These are phyloP conservation scores for Exophiala dermatitidis DNA, from an alignment of 2,329 filamentous ascomycete genomes.

Conservation along the genomic window DNA sequence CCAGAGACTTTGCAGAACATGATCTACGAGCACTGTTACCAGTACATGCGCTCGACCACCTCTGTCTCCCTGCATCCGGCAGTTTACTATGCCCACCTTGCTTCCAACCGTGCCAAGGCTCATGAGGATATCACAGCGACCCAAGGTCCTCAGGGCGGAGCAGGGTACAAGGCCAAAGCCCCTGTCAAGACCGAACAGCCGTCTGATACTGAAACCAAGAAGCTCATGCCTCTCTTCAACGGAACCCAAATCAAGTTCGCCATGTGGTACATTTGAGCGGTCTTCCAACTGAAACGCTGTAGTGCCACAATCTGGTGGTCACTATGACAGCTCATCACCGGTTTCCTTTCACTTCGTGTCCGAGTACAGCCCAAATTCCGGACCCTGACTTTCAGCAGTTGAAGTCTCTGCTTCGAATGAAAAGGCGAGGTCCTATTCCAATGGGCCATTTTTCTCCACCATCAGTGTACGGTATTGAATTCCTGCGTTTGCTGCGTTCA, in stretches of 20 bases:
- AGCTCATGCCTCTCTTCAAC: conserved; percentile 33
- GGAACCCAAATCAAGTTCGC: conserved; percentile 24
- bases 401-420: conserved; percentile 27
- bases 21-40: conserved; percentile 92
- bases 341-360: neutral
- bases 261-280: conserved; percentile 37
- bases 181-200: conserved; percentile 27
- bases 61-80: conserved; percentile 82
- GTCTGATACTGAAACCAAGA: conserved; percentile 29
- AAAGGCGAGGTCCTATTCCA: conserved; percentile 26
- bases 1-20: conserved; percentile 71
- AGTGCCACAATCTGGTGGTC: neutral
- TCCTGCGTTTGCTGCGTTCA: conserved; percentile 1
- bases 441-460: conserved; percentile 10
- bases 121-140: conserved; percentile 55
- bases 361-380: neutral
- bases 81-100: conserved; percentile 92
- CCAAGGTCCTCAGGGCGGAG: conserved; percentile 37
- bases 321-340: neutral
- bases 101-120: conserved; percentile 67
- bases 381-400: conserved; percentile 17
- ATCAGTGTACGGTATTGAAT: neutral
- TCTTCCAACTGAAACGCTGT: neutral
- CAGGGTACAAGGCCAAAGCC: conserved; percentile 32
- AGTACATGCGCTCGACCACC: conserved; percentile 85